Percentiles rank a stretch among this genome's conserved stretches.
Conservation (phyloP, 495 filamentous ascomycete genomes). For the Lindgomyces ingoldianus region DNA sequence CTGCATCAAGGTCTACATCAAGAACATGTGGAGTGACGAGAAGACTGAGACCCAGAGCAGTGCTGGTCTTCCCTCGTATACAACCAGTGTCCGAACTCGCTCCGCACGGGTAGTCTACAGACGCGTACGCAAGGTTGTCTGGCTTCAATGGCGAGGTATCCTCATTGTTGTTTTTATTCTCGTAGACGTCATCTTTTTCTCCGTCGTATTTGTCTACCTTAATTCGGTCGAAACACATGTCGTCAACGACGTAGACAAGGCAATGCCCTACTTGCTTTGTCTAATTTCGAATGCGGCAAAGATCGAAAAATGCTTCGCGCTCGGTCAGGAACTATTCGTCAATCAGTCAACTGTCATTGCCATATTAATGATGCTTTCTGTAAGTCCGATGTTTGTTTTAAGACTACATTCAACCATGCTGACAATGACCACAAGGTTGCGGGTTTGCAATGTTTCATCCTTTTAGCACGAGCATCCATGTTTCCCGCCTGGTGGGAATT, state of each 20-base stretch:
- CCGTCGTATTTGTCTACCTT: conserved; percentile 83
- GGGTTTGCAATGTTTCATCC: conserved; percentile 79
- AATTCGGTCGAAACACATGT: conserved; percentile 66
- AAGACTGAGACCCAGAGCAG: conserved; percentile 59
- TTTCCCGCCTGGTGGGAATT: conserved; percentile 79
- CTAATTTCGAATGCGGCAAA: conserved; percentile 60
- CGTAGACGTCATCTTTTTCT: conserved; percentile 86
- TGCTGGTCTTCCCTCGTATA: conserved; percentile 76
- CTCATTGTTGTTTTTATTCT: conserved; percentile 84
- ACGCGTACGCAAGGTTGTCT: conserved; percentile 80
- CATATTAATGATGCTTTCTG: conserved; percentile 75
- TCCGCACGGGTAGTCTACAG: conserved; percentile 86
- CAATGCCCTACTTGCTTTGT: conserved; percentile 71
- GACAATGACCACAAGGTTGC: conserved; percentile 58
- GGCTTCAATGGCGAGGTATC: conserved; percentile 91
- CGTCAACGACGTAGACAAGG: conserved; percentile 54
- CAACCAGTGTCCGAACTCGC: conserved; percentile 72
- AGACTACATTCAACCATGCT: conserved; percentile 6
- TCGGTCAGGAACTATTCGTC: conserved; percentile 61
- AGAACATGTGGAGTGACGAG: conserved; percentile 70
- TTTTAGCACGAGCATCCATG: conserved; percentile 81
- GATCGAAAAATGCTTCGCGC: conserved; percentile 63
- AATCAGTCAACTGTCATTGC: conserved; percentile 77
- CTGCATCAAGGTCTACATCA: conserved; percentile 91
- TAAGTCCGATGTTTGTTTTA: conserved; percentile 48